phyloP scores from a whole-genome alignment of 257 asterid species.

The Fraxinus americana region DNA sequence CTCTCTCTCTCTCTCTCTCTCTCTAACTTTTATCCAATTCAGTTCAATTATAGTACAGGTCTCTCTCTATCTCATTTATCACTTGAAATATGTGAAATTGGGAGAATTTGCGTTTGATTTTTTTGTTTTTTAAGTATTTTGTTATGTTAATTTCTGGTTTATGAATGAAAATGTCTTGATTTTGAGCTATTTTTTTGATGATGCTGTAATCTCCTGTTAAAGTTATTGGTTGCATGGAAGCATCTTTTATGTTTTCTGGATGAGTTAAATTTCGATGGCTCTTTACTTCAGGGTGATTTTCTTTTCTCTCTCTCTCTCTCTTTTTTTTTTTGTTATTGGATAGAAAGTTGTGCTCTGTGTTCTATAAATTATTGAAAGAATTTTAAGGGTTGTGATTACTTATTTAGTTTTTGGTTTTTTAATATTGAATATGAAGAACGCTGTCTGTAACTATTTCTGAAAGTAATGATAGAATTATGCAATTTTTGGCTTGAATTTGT shows the following conservation, averaged over 20 bases:
- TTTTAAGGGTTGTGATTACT: neutral
- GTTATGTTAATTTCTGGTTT: neutral
- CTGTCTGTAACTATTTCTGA: neutral
- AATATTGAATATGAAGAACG: neutral
- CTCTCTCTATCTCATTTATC: conserved; percentile 6
- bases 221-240: conserved; percentile 6
- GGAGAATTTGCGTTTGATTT: conserved; percentile 12
- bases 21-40: conserved; percentile 11
- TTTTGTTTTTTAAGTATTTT: neutral
- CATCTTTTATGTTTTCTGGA: neutral
- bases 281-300: neutral
- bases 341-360: neutral
- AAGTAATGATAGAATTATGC: neutral
- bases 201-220: neutral
- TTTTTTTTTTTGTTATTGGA: neutral
- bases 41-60: conserved; percentile 34
- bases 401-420: neutral
- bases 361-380: neutral
- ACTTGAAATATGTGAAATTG: neutral
- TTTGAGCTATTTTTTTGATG: neutral
- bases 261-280: neutral
- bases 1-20: conserved; percentile 1
- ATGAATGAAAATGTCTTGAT: neutral
- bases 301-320: too few species aligned
- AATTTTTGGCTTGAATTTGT: neutral